Conservation (phyloP, 2,329 filamentous ascomycete species). For the Penicillium verrucosum region DNA sequence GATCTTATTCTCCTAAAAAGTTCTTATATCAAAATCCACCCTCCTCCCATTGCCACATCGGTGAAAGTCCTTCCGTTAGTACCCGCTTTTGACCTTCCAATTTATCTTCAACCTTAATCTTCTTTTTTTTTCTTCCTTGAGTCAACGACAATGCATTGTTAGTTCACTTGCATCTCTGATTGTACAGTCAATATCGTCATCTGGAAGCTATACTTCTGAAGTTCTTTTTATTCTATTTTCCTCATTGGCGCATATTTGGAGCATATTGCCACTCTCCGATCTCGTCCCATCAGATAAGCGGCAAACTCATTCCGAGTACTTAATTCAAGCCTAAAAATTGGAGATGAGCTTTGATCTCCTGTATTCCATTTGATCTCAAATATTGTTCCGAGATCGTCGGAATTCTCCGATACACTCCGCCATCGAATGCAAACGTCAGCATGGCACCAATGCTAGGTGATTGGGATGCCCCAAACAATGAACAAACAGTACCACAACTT, state of each 20-base stretch:
- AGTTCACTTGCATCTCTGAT: not conserved
- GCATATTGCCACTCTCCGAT: not conserved
- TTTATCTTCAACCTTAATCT: constrained; percentile 20
- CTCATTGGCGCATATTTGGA: not conserved
- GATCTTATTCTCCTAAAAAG: not conserved
- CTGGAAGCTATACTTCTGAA: not conserved
- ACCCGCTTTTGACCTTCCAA: constrained; percentile 26
- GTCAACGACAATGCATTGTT: constrained; percentile 4
- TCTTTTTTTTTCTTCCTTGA: constrained; percentile 8
- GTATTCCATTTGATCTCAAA: not conserved
- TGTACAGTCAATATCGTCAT: not conserved
- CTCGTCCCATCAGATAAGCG: not conserved
- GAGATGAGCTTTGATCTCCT: not conserved
- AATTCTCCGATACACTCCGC: not conserved
- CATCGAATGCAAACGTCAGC: constrained; percentile 10
- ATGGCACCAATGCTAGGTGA: constrained; percentile 34
- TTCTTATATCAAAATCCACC: not conserved
- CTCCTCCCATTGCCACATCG: constrained; percentile 13
- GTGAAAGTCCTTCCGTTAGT: constrained; percentile 19
- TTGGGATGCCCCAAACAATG: constrained; percentile 17
- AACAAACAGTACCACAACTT: not conserved
- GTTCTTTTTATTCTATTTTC: not conserved
- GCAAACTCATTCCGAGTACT: not conserved
- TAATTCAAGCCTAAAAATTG: not conserved
- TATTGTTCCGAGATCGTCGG: too few species aligned